These are phyloP conservation scores for Trichoderma cornu-damae DNA, from an alignment of 2,329 filamentous ascomycete genomes.

Conservation along the genomic window DNA sequence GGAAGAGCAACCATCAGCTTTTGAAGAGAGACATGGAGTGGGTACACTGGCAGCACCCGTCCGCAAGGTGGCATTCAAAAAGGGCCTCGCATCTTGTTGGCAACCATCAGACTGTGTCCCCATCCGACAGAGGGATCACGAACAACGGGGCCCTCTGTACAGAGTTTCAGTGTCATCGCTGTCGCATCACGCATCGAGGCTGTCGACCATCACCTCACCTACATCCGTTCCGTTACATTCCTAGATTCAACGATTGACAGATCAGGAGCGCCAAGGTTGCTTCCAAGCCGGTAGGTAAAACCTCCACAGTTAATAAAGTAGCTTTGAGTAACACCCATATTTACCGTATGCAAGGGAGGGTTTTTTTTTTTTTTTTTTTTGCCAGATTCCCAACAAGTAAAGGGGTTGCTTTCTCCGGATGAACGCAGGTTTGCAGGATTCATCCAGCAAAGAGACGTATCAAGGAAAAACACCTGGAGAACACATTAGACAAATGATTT, in stretches of 20 bases:
- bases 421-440: not conserved
- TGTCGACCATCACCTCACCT: not conserved
- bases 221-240: not conserved
- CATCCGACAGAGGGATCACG: too few relatives aligned
- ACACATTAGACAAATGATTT: too few relatives aligned
- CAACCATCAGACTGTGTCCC: too few relatives aligned
- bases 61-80: not conserved
- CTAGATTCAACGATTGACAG: not conserved
- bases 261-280: not conserved
- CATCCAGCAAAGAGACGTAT: too few relatives aligned
- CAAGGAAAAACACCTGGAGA: too few relatives aligned
- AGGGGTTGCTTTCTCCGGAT: not conserved
- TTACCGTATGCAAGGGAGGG: not conserved
- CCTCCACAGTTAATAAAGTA: not conserved
- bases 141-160: too few relatives aligned
- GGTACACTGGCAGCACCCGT: not conserved
- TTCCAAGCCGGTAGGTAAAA: not conserved
- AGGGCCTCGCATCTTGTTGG: too few relatives aligned
- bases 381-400: not conserved
- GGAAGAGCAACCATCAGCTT: not conserved
- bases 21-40: conserved; percentile 3
- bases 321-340: not conserved
- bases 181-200: not conserved
- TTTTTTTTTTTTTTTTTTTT: too few relatives aligned
- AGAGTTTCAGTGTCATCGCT: not conserved